A percentile compares a stretch with the other conserved stretches of the same genome.
These are phyloP conservation scores for Penicillium sclerotiorum DNA, from an alignment of 2,329 filamentous ascomycete genomes.

Conservation along the genomic window DNA sequence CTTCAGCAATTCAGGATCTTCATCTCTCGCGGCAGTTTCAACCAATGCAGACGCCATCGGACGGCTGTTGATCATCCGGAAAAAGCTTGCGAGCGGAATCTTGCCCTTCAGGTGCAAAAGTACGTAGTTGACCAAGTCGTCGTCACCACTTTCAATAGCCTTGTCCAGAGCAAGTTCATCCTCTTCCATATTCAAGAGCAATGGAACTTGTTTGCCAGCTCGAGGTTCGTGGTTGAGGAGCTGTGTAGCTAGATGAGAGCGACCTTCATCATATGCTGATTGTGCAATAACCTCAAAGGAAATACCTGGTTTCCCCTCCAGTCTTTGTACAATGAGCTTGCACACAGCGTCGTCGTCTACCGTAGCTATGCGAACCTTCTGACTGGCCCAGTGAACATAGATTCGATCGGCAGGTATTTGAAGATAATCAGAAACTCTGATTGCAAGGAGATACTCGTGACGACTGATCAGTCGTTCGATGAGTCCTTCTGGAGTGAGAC, in stretches of 20 bases:
- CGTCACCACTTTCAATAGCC: conserved; percentile 92
- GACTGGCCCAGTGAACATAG: conserved; percentile 94
- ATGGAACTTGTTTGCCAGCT: conserved; percentile 91
- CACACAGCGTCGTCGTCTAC: conserved; percentile 90
- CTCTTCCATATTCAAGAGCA: conserved; percentile 92
- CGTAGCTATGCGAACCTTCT: conserved; percentile 83
- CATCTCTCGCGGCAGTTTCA: conserved; percentile 77
- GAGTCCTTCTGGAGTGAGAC: conserved; percentile 86
- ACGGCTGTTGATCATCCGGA: conserved; percentile 82
- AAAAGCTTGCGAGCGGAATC: conserved; percentile 85
- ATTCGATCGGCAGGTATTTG: conserved; percentile 84
- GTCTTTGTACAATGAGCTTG: conserved; percentile 78
- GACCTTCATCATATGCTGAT: conserved; percentile 91
- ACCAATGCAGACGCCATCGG: conserved; percentile 87
- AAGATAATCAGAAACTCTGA: conserved; percentile 85
- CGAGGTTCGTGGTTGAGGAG: conserved; percentile 91
- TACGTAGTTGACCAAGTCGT: conserved; percentile 88
- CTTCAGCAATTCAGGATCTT: conserved; percentile 82
- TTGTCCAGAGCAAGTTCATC: conserved; percentile 95
- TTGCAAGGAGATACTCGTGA: conserved; percentile 85
- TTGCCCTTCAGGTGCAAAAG: conserved; percentile 87
- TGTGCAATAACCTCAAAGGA: conserved; percentile 94
- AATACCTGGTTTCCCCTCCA: conserved; percentile 86
- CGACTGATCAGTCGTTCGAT: conserved; percentile 83
- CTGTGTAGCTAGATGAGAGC: conserved; percentile 83